Percentiles rank a stretch among this genome's conserved stretches.
Conservation (phyloP, 2,329 filamentous ascomycete genomes). For the Ophiostoma novo-ulmi region DNA sequence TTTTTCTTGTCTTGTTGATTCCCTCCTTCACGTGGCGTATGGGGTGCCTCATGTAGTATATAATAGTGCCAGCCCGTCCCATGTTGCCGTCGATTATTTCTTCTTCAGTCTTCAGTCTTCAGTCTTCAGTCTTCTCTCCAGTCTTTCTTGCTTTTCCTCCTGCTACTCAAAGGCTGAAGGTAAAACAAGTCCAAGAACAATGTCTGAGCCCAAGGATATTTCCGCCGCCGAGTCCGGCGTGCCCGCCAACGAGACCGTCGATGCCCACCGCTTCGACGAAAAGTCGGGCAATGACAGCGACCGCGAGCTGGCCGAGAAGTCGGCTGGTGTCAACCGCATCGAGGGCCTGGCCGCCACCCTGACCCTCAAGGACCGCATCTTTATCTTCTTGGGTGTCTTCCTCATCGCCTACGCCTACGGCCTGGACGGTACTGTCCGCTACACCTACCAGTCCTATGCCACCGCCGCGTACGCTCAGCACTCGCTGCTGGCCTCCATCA, state of each 20-base stretch:
- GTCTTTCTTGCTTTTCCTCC: neutral
- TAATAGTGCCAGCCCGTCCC: neutral
- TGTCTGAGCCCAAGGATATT: slow-evolving; percentile 11
- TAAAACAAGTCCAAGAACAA: neutral
- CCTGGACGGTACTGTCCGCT: slow-evolving; percentile 53
- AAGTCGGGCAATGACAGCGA: neutral
- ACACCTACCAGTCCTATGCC: slow-evolving; percentile 52
- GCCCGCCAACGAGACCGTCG: neutral
- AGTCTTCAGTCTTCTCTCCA: neutral
- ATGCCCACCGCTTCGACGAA: neutral
- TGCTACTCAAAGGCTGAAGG: neutral
- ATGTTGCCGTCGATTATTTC: neutral
- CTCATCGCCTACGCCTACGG: slow-evolving; percentile 60
- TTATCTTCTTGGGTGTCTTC: slow-evolving; percentile 57
- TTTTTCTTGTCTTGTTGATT: neutral
- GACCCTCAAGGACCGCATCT: slow-evolving; percentile 42
- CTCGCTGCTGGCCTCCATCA: slow-evolving; percentile 53
- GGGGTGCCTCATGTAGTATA: slow-evolving; percentile 6
- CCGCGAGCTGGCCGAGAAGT: slow-evolving; percentile 30
- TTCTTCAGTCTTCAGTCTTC: neutral
- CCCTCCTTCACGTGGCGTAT: neutral
- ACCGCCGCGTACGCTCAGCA: slow-evolving; percentile 48
- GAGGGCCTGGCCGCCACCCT: slow-evolving; percentile 52
- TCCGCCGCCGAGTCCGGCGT: slow-evolving; percentile 3
- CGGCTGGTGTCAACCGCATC: slow-evolving; percentile 54